Base-by-base conservation (phyloP, 1,284 basidiomycete species). In the Tilletia indica region DNA sequence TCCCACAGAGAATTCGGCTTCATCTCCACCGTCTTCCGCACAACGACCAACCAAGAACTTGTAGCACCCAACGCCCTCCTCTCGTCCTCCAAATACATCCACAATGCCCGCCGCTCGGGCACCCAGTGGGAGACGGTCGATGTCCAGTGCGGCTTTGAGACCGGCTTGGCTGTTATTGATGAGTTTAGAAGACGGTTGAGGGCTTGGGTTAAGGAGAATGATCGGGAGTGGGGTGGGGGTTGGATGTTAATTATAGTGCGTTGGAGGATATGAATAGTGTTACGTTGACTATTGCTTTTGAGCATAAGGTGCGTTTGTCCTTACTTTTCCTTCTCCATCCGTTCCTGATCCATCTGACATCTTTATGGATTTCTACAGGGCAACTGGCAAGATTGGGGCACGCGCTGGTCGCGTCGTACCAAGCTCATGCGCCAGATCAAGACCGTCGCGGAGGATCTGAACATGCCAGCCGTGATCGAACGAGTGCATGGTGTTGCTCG, bases 341-440 rank as follows among this genome's bases (percentile, higher is more conserved):
- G 2, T 25, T 5, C 16, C 3, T 25, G 2, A 11, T 2, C 47
- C 1, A 11, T 48, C 42, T 45, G 42, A 45, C n/a, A n/a, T n/a
- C n/a, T n/a, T n/a, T n/a, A n/a, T n/a, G n/a, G n/a, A n/a, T n/a
- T 31, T 31, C 25, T 2, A 31, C 25, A 86, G 89, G 87, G 90
- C 51, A 92, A 92, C 82, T 93, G 92, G 92, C 92, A 93, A 83
- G 91, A 93, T 77, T 93, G 92, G 92, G 91, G 91, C 69, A 91
- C 89, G 14, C 87, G 92, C 71, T 93, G 83, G 85, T 72, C 72
- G 56, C 71, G 81, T 25, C 73, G 83, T 58, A 83, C 81, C 48
- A 77, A 78, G 68, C 54, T 84, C 25, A 82, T 84, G 79, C 77
- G 77, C 39, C 73, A 74, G 63, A 71, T 83, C 73, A 81, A 81